Conservation (phyloP, 2,329 filamentous ascomycete species). For the Colletotrichum lupini region DNA sequence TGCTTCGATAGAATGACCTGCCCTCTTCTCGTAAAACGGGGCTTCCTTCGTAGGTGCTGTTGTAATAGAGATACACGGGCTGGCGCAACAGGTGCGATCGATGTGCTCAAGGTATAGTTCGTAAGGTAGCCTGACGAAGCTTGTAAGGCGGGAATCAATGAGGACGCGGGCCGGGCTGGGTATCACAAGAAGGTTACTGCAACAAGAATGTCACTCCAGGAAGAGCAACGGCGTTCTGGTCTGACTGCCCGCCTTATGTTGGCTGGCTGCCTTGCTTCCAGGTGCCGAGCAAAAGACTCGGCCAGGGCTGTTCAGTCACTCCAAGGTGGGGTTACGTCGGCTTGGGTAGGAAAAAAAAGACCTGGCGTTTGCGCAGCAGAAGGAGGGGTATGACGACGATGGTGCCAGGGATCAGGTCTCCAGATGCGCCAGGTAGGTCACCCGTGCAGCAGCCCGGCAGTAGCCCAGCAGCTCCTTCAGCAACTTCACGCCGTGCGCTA, state of each 20-base stretch:
- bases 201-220: neutral
- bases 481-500: neutral
- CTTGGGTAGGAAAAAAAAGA: neutral
- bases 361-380: neutral
- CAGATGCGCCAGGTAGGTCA: neutral
- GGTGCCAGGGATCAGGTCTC: constrained; percentile 4
- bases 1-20: neutral
- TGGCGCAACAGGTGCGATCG: neutral
- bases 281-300: constrained; percentile 1
- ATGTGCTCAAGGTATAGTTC: neutral
- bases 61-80: neutral
- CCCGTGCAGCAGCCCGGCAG: neutral
- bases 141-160: neutral
- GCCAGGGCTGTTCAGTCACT: neutral
- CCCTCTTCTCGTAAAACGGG: neutral
- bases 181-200: neutral
- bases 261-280: constrained; percentile 11
- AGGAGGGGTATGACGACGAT: constrained; percentile 32
- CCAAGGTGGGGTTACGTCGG: constrained; percentile 12
- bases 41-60: neutral
- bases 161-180: neutral
- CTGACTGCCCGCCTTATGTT: neutral
- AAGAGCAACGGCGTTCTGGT: neutral
- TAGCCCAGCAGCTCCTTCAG: no score
- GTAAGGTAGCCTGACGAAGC: neutral